phyloP scores from a whole-genome alignment of 371 early-diverging fungal species.

The Sporodiniella umbellata region DNA sequence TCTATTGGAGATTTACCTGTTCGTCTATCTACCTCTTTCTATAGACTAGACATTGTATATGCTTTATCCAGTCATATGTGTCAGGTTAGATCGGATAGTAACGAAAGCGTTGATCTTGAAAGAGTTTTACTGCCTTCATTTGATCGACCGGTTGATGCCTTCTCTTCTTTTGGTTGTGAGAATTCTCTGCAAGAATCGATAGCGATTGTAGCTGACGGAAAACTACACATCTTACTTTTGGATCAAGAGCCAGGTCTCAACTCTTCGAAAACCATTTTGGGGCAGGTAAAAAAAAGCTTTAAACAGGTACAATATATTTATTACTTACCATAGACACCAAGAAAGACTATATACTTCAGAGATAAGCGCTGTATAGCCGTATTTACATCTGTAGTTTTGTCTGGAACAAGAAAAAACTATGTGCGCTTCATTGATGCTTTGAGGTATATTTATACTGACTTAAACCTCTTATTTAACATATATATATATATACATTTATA shows the following conservation, averaged over 20 bases:
- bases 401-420: conserved; percentile 10
- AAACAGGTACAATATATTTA: background rate
- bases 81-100: conserved; percentile 13
- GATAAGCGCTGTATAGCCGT: conserved; percentile 8
- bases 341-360: conserved; percentile 18
- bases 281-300: conserved; percentile 15
- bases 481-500: background rate
- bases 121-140: conserved; percentile 14
- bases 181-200: conserved; percentile 2
- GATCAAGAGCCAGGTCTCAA: conserved; percentile 2
- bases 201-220: conserved; percentile 20
- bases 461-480: background rate
- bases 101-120: conserved; percentile 14
- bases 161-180: conserved; percentile 12
- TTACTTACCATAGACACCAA: conserved; percentile 19
- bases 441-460: conserved; percentile 5
- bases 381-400: conserved; percentile 5
- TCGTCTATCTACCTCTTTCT: background rate
- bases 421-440: conserved; percentile 14
- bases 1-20: conserved; percentile 10
- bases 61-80: conserved; percentile 26
- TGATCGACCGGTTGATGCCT: conserved; percentile 4
- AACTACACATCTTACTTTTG: conserved; percentile 16
- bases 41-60: conserved; percentile 4
- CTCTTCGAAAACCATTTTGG: conserved; percentile 14